Conservation (phyloP, 164 flowering plant genomes). For the Berberis vulgaris region DNA sequence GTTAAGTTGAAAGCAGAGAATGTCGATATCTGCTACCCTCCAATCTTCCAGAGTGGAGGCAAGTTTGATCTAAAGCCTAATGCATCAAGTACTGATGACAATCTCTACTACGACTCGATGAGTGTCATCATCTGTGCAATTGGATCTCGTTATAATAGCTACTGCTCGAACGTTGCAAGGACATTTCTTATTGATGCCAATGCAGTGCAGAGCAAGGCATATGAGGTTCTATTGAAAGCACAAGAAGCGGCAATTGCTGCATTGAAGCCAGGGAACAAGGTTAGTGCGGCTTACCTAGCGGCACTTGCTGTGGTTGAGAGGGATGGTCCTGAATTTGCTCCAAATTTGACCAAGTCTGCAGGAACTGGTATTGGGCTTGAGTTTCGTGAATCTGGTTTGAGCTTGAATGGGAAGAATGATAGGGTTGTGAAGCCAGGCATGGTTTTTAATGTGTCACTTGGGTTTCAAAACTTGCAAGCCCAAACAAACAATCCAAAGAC, state of each 20-base stretch:
- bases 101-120: slow-evolving; percentile 54
- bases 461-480: no score
- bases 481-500: no score
- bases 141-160: slow-evolving; percentile 19
- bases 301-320: slow-evolving; percentile 16
- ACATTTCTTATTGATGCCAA: slow-evolving; percentile 41
- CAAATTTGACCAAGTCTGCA: no score
- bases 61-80: slow-evolving; percentile 47
- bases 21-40: slow-evolving; percentile 84
- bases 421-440: slow-evolving; percentile 50
- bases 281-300: slow-evolving; percentile 43
- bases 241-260: slow-evolving; percentile 22
- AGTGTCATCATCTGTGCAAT: slow-evolving; percentile 72
- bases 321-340: no score
- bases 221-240: slow-evolving; percentile 68
- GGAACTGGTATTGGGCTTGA: no score
- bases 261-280: slow-evolving; percentile 54
- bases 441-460: slow-evolving; percentile 56
- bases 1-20: slow-evolving; percentile 68
- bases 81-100: slow-evolving; percentile 69
- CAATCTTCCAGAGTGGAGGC: slow-evolving; percentile 43
- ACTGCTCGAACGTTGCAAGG: slow-evolving; percentile 67
- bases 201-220: slow-evolving; percentile 42
- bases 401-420: slow-evolving; percentile 59
- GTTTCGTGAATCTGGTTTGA: no score